Percentiles rank a stretch among this genome's conserved stretches.
Evolutionary conservation across 441 rosid genomes (phyloP).

Genomic region (Francoa sonchifolia): DNA sequence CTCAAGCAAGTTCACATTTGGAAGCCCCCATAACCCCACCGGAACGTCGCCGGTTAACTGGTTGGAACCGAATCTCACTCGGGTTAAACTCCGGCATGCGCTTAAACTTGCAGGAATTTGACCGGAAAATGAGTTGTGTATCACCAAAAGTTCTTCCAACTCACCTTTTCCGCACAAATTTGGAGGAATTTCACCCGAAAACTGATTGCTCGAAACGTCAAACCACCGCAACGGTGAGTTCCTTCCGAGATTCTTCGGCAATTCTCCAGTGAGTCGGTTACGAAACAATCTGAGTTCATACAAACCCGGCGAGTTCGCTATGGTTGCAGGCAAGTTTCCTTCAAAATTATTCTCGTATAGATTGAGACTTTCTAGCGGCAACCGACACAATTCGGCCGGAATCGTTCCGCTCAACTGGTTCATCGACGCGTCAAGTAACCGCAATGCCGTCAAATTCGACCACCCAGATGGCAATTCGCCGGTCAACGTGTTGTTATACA

Average conservation of each 20-base stretch:
- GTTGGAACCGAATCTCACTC: slow-evolving; percentile 60
- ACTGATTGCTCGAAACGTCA: slow-evolving; percentile 59
- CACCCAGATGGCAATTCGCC: slow-evolving; percentile 60
- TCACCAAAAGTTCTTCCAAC: slow-evolving; percentile 58
- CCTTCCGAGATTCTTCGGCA: slow-evolving; percentile 57
- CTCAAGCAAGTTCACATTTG: slow-evolving; percentile 63
- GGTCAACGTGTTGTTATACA: slow-evolving; percentile 75
- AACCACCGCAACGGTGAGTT: slow-evolving; percentile 67
- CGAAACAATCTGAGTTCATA: slow-evolving; percentile 68
- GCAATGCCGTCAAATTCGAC: slow-evolving; percentile 41
- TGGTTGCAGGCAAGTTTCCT: slow-evolving; percentile 52
- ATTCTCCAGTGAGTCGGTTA: slow-evolving; percentile 48
- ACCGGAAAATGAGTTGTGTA: slow-evolving; percentile 65
- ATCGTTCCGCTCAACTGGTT: slow-evolving; percentile 53
- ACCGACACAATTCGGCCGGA: slow-evolving; percentile 58
- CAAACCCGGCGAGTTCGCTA: slow-evolving; percentile 51
- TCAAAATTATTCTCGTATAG: slow-evolving; percentile 61
- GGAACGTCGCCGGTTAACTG: slow-evolving; percentile 71
- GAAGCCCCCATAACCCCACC: slow-evolving; percentile 70
- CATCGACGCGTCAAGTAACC: slow-evolving; percentile 80
- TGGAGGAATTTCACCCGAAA: slow-evolving; percentile 53
- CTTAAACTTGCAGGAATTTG: slow-evolving; percentile 44
- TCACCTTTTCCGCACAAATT: slow-evolving; percentile 49
- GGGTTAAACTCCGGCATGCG: slow-evolving; percentile 45
- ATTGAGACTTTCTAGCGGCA: slow-evolving; percentile 64